Evolutionary conservation across 257 asterid species (phyloP), one percentile per base, ranked within the genome.

Genomic region (Pogostemon cablin): DNA sequence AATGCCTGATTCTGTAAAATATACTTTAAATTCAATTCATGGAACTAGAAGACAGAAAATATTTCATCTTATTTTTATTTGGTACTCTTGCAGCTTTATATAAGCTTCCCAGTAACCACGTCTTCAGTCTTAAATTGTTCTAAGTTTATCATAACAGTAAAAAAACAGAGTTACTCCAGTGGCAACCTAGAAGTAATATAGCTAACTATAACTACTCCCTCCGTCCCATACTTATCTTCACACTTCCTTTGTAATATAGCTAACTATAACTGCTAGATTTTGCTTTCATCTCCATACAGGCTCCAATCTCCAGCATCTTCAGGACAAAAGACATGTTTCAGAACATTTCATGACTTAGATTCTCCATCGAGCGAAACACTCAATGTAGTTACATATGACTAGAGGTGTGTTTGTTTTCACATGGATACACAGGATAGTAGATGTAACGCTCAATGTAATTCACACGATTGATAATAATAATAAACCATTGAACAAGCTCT

Each of bases 291-390:
- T 86, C 95, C 85, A 83, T 76, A 78, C 78, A 61, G 4, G 85
- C 86, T 32, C 91, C 80, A 41, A 87, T 67, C 82, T 92, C 96
- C 15, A 90, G 83, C 86, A 92, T 84, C 98, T 92, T 78, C 75
- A 54, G 65, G 43, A 48, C 3, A 65, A 55, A 15, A 65, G 50
- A 20, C 55, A 25, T 25, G 32, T 25, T 25, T 25, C 32, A 25
- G 32, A 25, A 25, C 32, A 25, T 25, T 25, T 25, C 32, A 25
- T 1, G 32, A 25, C 32, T 25, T 25, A 1, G 32, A 25, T 25
- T 25, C 32, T 25, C 32, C 32, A 25, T 25, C 32, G 32, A 25
- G 32, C 32, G 1, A 25, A 25, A 25, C 32, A 25, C 32, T 25
- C 32, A 25, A 25, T 25, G 32, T 25, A 25, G 32, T 25, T 25